Conservation (phyloP, 768 basidiomycete species). For the Kwoniella mangroviensis region DNA sequence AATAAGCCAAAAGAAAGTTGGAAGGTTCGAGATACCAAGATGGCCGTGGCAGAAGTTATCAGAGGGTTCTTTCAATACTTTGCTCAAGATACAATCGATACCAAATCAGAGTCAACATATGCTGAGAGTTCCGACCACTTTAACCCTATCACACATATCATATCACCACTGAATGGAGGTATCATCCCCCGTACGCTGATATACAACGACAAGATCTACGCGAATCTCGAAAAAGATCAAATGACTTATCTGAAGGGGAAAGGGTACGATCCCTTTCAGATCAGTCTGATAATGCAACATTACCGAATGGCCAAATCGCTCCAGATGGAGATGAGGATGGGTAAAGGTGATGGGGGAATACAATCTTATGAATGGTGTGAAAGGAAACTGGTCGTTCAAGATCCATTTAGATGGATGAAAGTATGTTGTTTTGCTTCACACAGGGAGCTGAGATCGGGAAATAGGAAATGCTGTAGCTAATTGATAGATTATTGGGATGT, state of each 20-base stretch:
- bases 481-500: neutral
- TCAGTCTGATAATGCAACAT: neutral
- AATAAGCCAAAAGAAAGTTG: neutral
- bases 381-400: neutral
- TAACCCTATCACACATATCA: neutral
- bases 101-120: neutral
- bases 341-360: neutral
- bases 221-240: neutral
- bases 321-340: neutral
- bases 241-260: neutral
- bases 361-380: neutral
- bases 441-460: neutral
- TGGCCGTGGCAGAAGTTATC: neutral
- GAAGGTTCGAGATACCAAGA: neutral
- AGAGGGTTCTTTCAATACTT: constrained; percentile 3
- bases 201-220: neutral
- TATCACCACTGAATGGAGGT: constrained; percentile 5
- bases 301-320: neutral
- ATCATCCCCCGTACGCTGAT: neutral
- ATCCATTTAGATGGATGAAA: constrained; percentile 7
- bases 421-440: neutral
- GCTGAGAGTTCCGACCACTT: neutral
- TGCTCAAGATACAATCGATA: neutral
- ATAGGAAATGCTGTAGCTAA: neutral
- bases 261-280: neutral